Percentiles rank a stretch among this genome's conserved stretches.
phyloP scores from a whole-genome alignment of 148 eudicot species.

The Tetragonia tetragonoides region DNA sequence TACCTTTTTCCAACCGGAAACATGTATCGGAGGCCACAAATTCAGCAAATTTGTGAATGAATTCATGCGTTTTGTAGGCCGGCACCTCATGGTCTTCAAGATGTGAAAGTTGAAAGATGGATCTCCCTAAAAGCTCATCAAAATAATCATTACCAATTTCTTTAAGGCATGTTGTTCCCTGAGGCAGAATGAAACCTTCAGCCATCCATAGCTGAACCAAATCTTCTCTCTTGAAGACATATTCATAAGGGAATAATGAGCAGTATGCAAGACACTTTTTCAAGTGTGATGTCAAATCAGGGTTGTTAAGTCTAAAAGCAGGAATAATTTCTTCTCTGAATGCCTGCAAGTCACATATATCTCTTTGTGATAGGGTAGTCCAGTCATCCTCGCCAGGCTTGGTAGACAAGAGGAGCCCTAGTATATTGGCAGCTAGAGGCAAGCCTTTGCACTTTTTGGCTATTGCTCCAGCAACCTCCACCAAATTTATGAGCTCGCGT shows the following conservation, averaged over 20 bases:
- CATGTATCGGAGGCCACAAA: slow-evolving; percentile 17
- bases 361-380: background rate
- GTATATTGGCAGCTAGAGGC: slow-evolving; percentile 16
- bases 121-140: slow-evolving; percentile 11
- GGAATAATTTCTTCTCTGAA: slow-evolving; percentile 16
- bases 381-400: slow-evolving; percentile 8
- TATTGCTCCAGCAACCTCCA: background rate
- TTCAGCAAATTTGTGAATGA: slow-evolving; percentile 18
- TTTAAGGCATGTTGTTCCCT: background rate
- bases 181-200: slow-evolving; percentile 12
- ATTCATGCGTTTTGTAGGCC: slow-evolving; percentile 12
- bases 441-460: slow-evolving; percentile 22
- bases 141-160: slow-evolving; percentile 4
- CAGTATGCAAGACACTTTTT: slow-evolving; percentile 21
- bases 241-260: slow-evolving; percentile 16
- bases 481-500: background rate
- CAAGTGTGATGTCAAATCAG: slow-evolving; percentile 15
- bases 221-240: background rate
- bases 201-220: slow-evolving; percentile 18
- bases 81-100: background rate
- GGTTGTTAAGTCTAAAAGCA: slow-evolving; percentile 16
- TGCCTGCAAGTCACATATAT: slow-evolving; percentile 11
- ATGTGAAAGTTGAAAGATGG: slow-evolving; percentile 7
- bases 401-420: slow-evolving; percentile 8
- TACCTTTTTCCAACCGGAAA: background rate